A percentile compares a stretch with the other conserved stretches of the same genome.
phyloP scores from a whole-genome alignment of 495 filamentous ascomycete species.

The Penicillium silybi region DNA sequence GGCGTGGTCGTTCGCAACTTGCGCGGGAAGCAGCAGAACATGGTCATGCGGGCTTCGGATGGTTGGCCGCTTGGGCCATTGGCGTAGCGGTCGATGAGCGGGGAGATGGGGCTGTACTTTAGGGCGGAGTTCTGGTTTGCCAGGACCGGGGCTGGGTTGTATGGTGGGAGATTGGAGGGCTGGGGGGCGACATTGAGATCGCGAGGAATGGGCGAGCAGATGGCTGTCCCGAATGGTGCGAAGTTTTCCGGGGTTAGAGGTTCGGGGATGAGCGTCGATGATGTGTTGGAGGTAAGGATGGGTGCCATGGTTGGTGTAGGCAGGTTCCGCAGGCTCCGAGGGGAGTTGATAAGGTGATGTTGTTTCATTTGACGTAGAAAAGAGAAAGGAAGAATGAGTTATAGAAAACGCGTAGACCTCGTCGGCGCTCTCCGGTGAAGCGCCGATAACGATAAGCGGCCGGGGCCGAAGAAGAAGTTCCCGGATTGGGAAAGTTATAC shows the following conservation, averaged over 20 bases:
- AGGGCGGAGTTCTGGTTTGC: constrained; percentile 87
- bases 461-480: not conserved
- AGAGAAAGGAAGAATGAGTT: not conserved
- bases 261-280: constrained; percentile 41
- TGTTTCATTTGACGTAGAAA: not conserved
- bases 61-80: constrained; percentile 54
- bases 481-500: not conserved
- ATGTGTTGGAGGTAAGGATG: constrained; percentile 30
- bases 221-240: constrained; percentile 76
- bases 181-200: constrained; percentile 44
- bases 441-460: constrained; percentile 7
- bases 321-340: not conserved
- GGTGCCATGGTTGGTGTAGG: constrained; percentile 20
- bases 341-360: too few species aligned
- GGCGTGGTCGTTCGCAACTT: constrained; percentile 28
- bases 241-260: constrained; percentile 66
- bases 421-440: constrained; percentile 7
- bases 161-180: constrained; percentile 37
- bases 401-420: not conserved
- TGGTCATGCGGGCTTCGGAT: constrained; percentile 66
- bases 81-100: constrained; percentile 61
- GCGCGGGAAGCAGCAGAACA: constrained; percentile 85
- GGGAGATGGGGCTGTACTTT: constrained; percentile 78
- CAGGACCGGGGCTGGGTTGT: constrained; percentile 33
- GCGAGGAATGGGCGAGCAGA: constrained; percentile 64